These are phyloP conservation scores for Nigrospora oryzae DNA, from an alignment of 2,329 filamentous ascomycete species.

Conservation along the genomic window DNA sequence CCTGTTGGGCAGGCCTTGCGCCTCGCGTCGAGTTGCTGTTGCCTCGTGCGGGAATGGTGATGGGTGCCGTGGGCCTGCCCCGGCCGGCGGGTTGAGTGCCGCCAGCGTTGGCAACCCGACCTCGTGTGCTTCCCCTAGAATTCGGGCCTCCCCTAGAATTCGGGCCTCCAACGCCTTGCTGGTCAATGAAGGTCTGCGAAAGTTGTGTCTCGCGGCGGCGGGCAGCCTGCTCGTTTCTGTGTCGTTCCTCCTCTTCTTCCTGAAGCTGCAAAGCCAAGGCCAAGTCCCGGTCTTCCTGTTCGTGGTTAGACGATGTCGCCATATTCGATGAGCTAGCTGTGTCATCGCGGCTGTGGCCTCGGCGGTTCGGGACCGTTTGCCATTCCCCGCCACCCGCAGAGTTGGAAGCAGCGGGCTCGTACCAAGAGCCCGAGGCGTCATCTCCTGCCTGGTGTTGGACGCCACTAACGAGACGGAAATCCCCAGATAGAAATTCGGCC, in stretches of 20 bases:
- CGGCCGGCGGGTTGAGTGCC: constrained; percentile 13
- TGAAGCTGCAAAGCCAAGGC: constrained; percentile 88
- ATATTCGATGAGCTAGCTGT: constrained; percentile 8
- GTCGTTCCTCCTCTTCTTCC: constrained; percentile 82
- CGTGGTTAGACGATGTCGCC: constrained; percentile 31
- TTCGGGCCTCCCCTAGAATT: constrained; percentile 11
- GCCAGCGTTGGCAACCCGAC: constrained; percentile 4
- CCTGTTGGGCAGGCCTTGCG: constrained; percentile 22
- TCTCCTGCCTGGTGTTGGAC: constrained; percentile 16
- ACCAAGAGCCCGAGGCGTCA: constrained; percentile 7
- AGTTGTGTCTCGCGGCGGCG: constrained; percentile 58
- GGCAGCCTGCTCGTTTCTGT: constrained; percentile 53
- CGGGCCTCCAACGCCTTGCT: constrained; percentile 36
- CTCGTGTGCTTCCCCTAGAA: constrained; percentile 4
- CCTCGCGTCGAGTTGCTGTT: constrained; percentile 7
- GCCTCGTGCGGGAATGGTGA: constrained; percentile 10
- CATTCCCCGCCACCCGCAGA: constrained; percentile 33
- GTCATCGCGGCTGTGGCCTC: constrained; percentile 10
- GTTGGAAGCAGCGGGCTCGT: constrained; percentile 8
- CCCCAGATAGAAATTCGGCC: constrained; percentile 79
- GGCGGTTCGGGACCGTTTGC: constrained; percentile 43
- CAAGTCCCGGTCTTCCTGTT: constrained; percentile 78
- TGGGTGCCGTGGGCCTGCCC: constrained; percentile 11
- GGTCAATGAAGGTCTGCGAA: constrained; percentile 63
- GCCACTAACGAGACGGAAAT: constrained; percentile 78